Percentiles rank a stretch among this genome's conserved stretches.
These are phyloP conservation scores for Eimeria praecox DNA, from an alignment of 169 alveolate genomes.

Conservation along the genomic window DNA sequence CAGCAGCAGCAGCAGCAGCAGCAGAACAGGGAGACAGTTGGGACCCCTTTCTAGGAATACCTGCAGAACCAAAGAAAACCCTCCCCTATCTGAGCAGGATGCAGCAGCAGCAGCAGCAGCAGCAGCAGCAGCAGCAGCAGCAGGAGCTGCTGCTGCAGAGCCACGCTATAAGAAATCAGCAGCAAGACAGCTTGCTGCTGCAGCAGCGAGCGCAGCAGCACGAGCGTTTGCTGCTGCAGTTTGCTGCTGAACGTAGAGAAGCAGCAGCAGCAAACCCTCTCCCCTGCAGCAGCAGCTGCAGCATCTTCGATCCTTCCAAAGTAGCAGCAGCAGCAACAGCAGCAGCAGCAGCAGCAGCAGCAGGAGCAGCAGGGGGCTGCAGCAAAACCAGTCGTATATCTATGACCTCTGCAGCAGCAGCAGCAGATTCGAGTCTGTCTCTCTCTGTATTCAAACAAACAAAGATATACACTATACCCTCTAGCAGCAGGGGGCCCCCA, in stretches of 20 bases:
- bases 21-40: background rate
- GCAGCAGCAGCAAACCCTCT: slow-evolving; percentile 32
- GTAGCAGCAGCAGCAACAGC: slow-evolving; percentile 27
- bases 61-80: background rate
- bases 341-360: slow-evolving; percentile 40
- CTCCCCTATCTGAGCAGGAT: background rate
- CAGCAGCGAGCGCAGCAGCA: slow-evolving; percentile 42
- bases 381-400: background rate
- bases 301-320: background rate
- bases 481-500: slow-evolving; percentile 9
- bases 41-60: background rate
- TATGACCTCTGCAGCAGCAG: background rate
- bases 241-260: slow-evolving; percentile 10
- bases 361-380: background rate
- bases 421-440: background rate
- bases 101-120: slow-evolving; percentile 39
- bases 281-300: slow-evolving; percentile 22
- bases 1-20: slow-evolving; percentile 28
- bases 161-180: background rate
- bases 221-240: slow-evolving; percentile 24
- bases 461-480: background rate
- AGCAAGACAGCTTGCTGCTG: background rate
- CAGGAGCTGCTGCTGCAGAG: slow-evolving; percentile 29
- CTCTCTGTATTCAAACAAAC: background rate
- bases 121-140: slow-evolving; percentile 38